phyloP scores from a whole-genome alignment of 1,284 basidiomycete genomes.

The Meira nashicola region DNA sequence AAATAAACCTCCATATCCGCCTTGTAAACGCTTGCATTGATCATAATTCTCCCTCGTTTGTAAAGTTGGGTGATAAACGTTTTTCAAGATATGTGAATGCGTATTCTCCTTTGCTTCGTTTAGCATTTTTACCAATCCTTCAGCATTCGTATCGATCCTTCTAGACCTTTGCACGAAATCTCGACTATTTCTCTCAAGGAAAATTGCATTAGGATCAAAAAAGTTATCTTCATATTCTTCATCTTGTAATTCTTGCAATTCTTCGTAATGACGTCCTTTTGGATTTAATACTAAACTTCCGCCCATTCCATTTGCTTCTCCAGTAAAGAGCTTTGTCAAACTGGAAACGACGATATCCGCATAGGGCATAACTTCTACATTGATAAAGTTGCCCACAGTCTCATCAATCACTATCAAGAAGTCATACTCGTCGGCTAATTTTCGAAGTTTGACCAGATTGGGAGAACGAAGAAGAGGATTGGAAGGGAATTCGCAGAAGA shows the following conservation, averaged over 20 bases:
- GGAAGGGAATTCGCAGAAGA: slow-evolving; percentile 79
- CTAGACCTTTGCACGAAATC: slow-evolving; percentile 76
- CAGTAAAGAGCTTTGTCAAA: slow-evolving; percentile 91
- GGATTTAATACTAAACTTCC: slow-evolving; percentile 72
- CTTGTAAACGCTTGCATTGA: slow-evolving; percentile 59
- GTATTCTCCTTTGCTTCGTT: slow-evolving; percentile 42
- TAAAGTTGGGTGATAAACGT: slow-evolving; percentile 86
- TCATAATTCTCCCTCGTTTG: slow-evolving; percentile 70
- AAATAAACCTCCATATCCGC: slow-evolving; percentile 85
- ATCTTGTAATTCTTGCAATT: slow-evolving; percentile 64
- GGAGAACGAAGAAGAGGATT: slow-evolving; percentile 86
- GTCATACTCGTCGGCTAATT: slow-evolving; percentile 78
- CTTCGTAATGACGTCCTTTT: slow-evolving; percentile 63
- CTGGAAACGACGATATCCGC: slow-evolving; percentile 92
- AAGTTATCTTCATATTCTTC: slow-evolving; percentile 76
- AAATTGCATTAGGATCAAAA: slow-evolving; percentile 87
- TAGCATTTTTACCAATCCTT: slow-evolving; percentile 76
- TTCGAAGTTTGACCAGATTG: slow-evolving; percentile 71
- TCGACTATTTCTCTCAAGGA: slow-evolving; percentile 95
- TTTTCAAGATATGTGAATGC: slow-evolving; percentile 62
- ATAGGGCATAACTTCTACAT: slow-evolving; percentile 83
- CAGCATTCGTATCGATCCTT: slow-evolving; percentile 76
- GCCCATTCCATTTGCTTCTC: slow-evolving; percentile 94
- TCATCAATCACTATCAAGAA: slow-evolving; percentile 91
- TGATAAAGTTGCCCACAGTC: slow-evolving; percentile 92